phyloP scores from a whole-genome alignment of 2,329 filamentous ascomycete genomes.

The Neocatenulostroma microsporum region DNA sequence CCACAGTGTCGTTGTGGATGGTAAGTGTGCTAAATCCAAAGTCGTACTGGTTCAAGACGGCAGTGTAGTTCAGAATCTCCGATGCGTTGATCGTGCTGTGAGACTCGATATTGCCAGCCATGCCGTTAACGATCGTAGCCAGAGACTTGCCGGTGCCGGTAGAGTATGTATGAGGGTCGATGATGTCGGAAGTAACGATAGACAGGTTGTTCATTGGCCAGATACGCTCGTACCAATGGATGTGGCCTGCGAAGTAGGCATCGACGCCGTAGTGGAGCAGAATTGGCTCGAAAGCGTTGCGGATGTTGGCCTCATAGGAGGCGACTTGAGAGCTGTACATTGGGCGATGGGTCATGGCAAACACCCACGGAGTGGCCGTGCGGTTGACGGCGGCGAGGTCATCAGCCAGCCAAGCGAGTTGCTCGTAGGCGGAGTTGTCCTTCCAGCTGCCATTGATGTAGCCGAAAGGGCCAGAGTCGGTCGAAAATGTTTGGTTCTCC shows the following conservation, averaged over 20 bases:
- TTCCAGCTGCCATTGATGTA: slow-evolving; percentile 33
- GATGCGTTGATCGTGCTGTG: slow-evolving; percentile 35
- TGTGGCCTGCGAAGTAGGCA: slow-evolving; percentile 38
- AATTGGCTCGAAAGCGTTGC: slow-evolving; percentile 40
- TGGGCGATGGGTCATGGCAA: slow-evolving; percentile 43
- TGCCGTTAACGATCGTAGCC: slow-evolving; percentile 45
- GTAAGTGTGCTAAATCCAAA: slow-evolving; percentile 44
- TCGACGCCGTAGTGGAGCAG: slow-evolving; percentile 42
- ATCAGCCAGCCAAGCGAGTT: slow-evolving; percentile 42
- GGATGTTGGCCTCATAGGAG: slow-evolving; percentile 38
- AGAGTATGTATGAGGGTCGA: slow-evolving; percentile 43
- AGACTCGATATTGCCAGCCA: slow-evolving; percentile 46
- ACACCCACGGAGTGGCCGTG: slow-evolving; percentile 43
- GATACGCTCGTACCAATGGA: slow-evolving; percentile 43
- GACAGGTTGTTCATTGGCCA: slow-evolving; percentile 34
- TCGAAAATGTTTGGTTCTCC: slow-evolving; percentile 37
- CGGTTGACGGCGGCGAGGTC: slow-evolving; percentile 41
- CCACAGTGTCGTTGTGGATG: slow-evolving; percentile 33
- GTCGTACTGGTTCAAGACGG: slow-evolving; percentile 37
- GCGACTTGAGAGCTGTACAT: slow-evolving; percentile 43
- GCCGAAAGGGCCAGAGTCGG: slow-evolving; percentile 45
- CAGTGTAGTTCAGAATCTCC: slow-evolving; percentile 35
- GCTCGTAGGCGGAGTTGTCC: slow-evolving; percentile 38
- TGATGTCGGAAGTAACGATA: slow-evolving; percentile 35
- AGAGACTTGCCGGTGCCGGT: slow-evolving; percentile 43